phyloP scores from a whole-genome alignment of 352 stramenopile species.

The Pythium rishiriense region DNA sequence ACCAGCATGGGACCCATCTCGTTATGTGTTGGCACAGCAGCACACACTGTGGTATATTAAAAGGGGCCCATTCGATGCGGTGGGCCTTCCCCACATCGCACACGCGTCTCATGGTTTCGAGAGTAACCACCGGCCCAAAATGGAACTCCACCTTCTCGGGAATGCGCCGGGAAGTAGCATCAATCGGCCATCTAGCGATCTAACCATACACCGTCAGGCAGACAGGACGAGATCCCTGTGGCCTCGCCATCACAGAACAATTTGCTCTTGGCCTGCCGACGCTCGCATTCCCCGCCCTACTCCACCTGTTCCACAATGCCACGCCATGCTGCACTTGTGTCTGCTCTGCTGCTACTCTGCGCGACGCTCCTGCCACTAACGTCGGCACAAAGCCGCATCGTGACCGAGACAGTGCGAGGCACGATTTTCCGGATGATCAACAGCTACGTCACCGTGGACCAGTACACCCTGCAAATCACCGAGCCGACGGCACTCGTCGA shows the following conservation, averaged over 20 bases:
- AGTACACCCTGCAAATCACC: slow-evolving; percentile 53
- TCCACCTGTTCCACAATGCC: not conserved
- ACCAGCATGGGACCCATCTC: too few species aligned
- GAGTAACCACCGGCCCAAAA: not conserved
- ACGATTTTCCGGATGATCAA: slow-evolving; percentile 51
- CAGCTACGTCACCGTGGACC: slow-evolving; percentile 56
- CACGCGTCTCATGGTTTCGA: not conserved
- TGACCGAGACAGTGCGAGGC: slow-evolving; percentile 44
- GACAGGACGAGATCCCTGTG: not conserved
- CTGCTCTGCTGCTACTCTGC: slow-evolving; percentile 1
- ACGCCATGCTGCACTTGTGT: not conserved
- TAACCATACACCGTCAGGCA: not conserved
- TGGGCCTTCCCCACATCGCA: not conserved
- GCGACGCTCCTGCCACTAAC: not conserved
- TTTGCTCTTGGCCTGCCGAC: too few species aligned
- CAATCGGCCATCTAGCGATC: not conserved
- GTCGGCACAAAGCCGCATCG: slow-evolving; percentile 9
- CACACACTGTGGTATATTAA: too few species aligned
- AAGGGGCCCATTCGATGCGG: not conserved
- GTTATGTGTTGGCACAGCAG: too few species aligned
- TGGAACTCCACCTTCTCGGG: slow-evolving; percentile 2
- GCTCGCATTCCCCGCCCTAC: too few species aligned
- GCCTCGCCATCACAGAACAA: too few species aligned
- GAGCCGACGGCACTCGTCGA: slow-evolving; percentile 47
- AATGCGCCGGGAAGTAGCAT: slow-evolving; percentile 7